Evolutionary conservation across 2,329 filamentous ascomycete species (phyloP), one percentile per base, ranked within the genome.

Genomic region (Berkeleyomyces rouxiae): DNA sequence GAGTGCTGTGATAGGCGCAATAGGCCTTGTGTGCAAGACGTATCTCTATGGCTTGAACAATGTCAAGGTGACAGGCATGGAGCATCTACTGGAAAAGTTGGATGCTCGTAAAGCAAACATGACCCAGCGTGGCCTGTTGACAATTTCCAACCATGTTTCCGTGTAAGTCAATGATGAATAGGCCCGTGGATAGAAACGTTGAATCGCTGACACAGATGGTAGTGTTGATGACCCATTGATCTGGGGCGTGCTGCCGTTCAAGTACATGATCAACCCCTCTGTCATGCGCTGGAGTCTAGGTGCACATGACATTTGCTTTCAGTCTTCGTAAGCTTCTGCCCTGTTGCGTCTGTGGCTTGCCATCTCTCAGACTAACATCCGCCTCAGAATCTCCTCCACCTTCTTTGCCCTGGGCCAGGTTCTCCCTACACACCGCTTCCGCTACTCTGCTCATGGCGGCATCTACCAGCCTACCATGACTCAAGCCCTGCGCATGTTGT

Each of bases 291-390:
- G 91, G 90, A 84, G 86, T 7, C 80, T 99, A 62, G 93, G 89
- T 33, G 95, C 90, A 69, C 89, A 96, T 72, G 93, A 99, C 73
- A 91, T 99, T 65, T 96, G 91, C 75, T 99, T 95, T 73, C 86
- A 85, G 69, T 92, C 89, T 71, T 85, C 83, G 89, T 93, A 75
- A 66, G 77, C 55, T 58, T 10, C 31, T 46, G 58, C 58, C 58
- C 9, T 37, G 39, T 37, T 36, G 53, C 11, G 7, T 23, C 13
- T 2, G n/a, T 43, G 16, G 39, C 11, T 7, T 1, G 33, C 23
- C 43, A 42, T 9, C 36, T 57, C 16, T 44, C 5, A 43, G 7
- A 60, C 40, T 59, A n/a, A 33, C 13, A 4, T 31, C 61, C 36
- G 33, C 3, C 10, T 23, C 68, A 92, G 89, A 70, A 71, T 81